Evolutionary conservation across 2,329 filamentous ascomycete species (phyloP).

Genomic region (Pleomassaria siparia): DNA sequence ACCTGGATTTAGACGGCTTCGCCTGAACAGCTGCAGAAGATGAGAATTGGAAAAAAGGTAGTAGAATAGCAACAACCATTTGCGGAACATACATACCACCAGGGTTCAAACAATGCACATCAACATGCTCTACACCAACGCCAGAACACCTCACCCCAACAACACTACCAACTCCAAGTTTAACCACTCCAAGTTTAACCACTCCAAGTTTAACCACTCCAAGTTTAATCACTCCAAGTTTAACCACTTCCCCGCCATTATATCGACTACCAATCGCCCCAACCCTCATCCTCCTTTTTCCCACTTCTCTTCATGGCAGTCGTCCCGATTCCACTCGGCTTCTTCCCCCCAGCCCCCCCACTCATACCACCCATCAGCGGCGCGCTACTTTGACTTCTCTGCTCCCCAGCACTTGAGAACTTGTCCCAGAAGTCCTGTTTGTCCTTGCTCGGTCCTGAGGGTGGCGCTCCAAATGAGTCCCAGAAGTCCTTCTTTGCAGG

Average conservation of each 20-base stretch:
- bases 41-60: too few relatives aligned
- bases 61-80: too few relatives aligned
- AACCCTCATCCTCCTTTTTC: conserved; percentile 58
- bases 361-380: conserved; percentile 16
- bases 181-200: too few relatives aligned
- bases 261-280: conserved; percentile 55
- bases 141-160: too few relatives aligned
- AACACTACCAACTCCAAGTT: too few relatives aligned
- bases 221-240: conserved; percentile 7
- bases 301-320: conserved; percentile 60
- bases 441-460: conserved; percentile 49
- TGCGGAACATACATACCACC: too few relatives aligned
- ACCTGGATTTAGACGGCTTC: too few relatives aligned
- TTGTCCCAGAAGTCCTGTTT: conserved; percentile 59
- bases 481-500: conserved; percentile 80
- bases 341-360: too few relatives aligned
- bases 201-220: conserved; percentile 1
- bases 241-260: conserved; percentile 3
- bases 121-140: neutral
- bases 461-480: conserved; percentile 81
- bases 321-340: conserved; percentile 60
- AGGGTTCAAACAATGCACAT: too few relatives aligned
- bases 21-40: too few relatives aligned
- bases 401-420: conserved; percentile 42
- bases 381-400: conserved; percentile 23